Percentiles rank a stretch among this genome's conserved stretches.
These are phyloP conservation scores for Ramalina intermedia DNA, from an alignment of 495 filamentous ascomycete genomes.

Conservation along the genomic window DNA sequence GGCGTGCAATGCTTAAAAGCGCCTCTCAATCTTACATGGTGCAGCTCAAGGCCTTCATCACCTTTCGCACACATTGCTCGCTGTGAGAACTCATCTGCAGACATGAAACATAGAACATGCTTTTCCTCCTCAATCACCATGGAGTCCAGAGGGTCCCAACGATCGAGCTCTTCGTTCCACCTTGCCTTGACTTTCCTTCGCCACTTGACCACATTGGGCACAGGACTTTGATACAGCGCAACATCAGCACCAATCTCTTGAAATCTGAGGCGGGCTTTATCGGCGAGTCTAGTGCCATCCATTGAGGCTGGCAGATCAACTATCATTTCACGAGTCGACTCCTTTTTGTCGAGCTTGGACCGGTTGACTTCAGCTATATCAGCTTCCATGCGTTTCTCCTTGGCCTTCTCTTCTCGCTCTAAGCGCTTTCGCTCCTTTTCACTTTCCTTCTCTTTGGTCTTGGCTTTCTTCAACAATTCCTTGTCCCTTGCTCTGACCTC, in stretches of 20 bases:
- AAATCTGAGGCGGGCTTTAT: conserved; percentile 38
- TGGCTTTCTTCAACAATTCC: conserved; percentile 34
- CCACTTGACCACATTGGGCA: conserved; percentile 57
- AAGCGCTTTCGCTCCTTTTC: conserved; percentile 36
- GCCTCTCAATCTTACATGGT: conserved; percentile 41
- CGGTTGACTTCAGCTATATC: conserved; percentile 67
- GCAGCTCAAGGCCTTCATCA: conserved; percentile 37
- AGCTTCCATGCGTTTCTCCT: conserved; percentile 49
- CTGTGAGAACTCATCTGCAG: conserved; percentile 53
- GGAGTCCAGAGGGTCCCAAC: conserved; percentile 51
- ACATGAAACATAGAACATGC: conserved; percentile 51
- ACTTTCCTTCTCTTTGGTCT: conserved; percentile 28
- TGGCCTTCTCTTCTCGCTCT: conserved; percentile 40
- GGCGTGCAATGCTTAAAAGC: conserved; percentile 37
- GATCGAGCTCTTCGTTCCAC: conserved; percentile 45
- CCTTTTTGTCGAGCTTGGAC: conserved; percentile 60
- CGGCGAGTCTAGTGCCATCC: conserved; percentile 29
- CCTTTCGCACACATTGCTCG: conserved; percentile 25
- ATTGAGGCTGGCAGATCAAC: conserved; percentile 52
- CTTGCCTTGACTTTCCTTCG: conserved; percentile 49
- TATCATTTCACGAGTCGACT: conserved; percentile 71
- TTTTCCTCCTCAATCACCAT: conserved; percentile 44
- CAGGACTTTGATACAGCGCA: conserved; percentile 28
- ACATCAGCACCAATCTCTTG: conserved; percentile 42
- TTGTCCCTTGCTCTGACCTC: conserved; percentile 43